Evolutionary conservation across 179 eudicot genomes (phyloP), one percentile per base, ranked within the genome.

Genomic region (Patellifolia procumbens): DNA sequence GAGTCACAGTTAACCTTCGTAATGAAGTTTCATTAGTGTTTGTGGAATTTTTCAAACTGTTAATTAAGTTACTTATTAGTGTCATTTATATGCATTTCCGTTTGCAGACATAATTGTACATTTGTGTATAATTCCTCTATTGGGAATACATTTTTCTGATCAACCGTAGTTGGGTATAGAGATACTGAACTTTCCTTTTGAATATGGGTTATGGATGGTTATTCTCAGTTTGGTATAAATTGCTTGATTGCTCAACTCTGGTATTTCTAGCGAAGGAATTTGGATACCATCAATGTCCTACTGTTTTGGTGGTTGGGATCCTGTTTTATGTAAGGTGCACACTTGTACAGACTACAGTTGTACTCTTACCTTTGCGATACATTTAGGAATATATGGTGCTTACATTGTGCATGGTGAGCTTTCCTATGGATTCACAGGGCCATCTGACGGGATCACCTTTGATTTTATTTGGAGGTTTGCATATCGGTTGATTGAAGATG

Each of bases 191-290:
- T 39, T 48, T 48, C 1, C 7, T 39, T 65, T 68, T 4, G 9
- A 39, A 9, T 39, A 68, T 45, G 52, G n/a, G 22, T 13, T 68
- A 22, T 68, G 53, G 32, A 12, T 3, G 49, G 4, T 8, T 22
- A 12, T n/a, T n/a, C n/a, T 35, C 10, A 13, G 8, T 34, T 5
- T 64, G 68, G 37, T 64, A 37, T 60, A 13, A 11, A 56, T 42
- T 11, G 2, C 32, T 19, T 73, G 34, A 24, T 58, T 73, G 20
- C 64, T 73, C 39, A 42, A 43, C 55, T 28, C 56, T 34, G 32
- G 56, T 52, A 34, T 35, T 13, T 34, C 19, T 31, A 72, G 32
- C 56, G 75, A 39, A 28, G 75, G 75, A 72, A 39, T 39, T 31
- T 56, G 15, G 12, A 72, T 37, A 35, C 9, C 26, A 29, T 20